Evolutionary conservation across 768 basidiomycete genomes (phyloP), one percentile per base, ranked within the genome.

Genomic region (Brasilioporus rufonigricans): DNA sequence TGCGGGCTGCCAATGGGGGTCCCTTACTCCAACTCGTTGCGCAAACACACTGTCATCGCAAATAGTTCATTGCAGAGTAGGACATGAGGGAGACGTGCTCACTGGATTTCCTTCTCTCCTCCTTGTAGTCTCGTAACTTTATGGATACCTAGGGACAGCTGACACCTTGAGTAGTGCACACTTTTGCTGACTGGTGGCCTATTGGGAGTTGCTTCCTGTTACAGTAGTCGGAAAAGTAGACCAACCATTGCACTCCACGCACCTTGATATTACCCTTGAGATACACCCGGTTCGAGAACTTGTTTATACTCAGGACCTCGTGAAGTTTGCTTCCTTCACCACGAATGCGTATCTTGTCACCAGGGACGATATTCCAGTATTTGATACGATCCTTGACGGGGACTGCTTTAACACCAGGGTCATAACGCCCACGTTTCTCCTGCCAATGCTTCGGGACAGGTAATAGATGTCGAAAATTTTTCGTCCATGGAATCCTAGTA

Each of bases 351-450:
- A 93, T 82, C 50, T 79, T 81, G 73, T 93, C 91, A 8, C 91
- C 91, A 6, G 92, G 89, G 32, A 91, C 86, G 56, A 93, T 80
- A 65, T 93, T 93, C 91, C 91, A 93, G 65, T 82, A 83, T 68
- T 90, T 87, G 49, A 93, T 87, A 44, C 91, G 78, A 63, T 91
- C 86, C 53, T 78, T 77, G 12, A 81, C 78, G 13, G 79, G 77
- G 43, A 81, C 83, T 38, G 80, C 79, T 66, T 87, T 88, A 50
- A 74, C 43, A 11, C 51, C 55, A 0, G 73, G 59, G 66, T 80
- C 80, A 41, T 72, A 69, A 58, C 74, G 77, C 14, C 74, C 72
- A 57, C 65, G 65, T 48, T 77, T 75, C 63, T 78, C 76, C 50
- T 70, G 48, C 77, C 78, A 82, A 57, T 74, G 71, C 55, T 80